phyloP scores from a whole-genome alignment of 371 early-diverging fungal species.

The Mortierella sp. region DNA sequence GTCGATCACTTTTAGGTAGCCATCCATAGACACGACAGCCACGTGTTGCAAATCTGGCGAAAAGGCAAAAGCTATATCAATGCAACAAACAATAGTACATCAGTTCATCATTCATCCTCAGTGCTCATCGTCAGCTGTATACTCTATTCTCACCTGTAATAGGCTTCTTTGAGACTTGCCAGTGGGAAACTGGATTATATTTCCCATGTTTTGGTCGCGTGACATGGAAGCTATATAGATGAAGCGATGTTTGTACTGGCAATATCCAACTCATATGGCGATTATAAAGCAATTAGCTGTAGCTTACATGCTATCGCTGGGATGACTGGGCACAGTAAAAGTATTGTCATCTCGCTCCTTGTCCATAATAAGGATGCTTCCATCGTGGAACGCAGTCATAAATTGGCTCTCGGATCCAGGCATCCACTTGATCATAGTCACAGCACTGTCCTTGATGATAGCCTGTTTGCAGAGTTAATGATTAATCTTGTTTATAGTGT shows the following conservation, averaged over 20 bases:
- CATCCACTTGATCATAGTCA: conserved; percentile 90
- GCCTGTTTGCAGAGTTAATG: conserved; percentile 59
- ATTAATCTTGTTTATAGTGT: too few relatives aligned
- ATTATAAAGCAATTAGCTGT: not conserved
- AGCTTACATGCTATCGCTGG: conserved; percentile 39
- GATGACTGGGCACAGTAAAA: conserved; percentile 35
- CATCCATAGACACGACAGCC: conserved; percentile 85
- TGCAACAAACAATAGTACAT: not conserved
- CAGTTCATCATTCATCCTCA: not conserved
- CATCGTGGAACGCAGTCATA: conserved; percentile 84
- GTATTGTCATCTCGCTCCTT: conserved; percentile 88
- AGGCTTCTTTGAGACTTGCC: conserved; percentile 77
- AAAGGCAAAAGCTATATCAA: conserved; percentile 72
- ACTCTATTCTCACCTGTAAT: conserved; percentile 60
- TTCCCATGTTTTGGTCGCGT: conserved; percentile 66
- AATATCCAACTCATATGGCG: too few relatives aligned
- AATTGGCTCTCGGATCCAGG: conserved; percentile 90
- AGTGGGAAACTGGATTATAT: conserved; percentile 82
- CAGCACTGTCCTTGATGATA: conserved; percentile 73
- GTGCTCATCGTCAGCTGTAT: too few relatives aligned
- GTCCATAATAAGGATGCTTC: conserved; percentile 84
- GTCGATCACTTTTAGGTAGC: conserved; percentile 82
- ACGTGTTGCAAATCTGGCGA: conserved; percentile 89
- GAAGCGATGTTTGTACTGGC: not conserved
- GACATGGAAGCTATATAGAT: conserved; percentile 62